Percentiles rank a stretch among this genome's conserved stretches.
These are phyloP conservation scores for Castanea mollissima DNA, from an alignment of 306 rosid genomes.

Conservation along the genomic window DNA sequence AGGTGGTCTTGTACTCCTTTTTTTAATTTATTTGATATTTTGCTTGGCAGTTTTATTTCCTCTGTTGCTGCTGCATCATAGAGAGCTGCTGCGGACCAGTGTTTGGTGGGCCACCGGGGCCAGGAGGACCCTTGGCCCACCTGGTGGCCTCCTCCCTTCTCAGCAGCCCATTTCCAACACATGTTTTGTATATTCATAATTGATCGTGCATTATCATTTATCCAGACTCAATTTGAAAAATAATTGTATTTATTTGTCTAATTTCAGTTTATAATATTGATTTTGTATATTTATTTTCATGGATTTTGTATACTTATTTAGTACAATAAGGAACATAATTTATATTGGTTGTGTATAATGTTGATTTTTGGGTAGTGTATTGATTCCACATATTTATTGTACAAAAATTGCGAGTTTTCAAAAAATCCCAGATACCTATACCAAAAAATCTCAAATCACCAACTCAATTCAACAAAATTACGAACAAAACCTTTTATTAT, in stretches of 20 bases:
- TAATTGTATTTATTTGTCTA: neutral
- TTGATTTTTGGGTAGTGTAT: neutral
- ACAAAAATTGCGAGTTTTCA: neutral
- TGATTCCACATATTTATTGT: neutral
- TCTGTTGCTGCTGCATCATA: neutral
- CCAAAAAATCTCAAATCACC: no score
- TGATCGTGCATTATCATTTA: no score
- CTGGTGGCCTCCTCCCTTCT: conserved; percentile 2
- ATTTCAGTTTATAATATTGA: no score
- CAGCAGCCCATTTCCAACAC: neutral
- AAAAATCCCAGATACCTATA: no score
- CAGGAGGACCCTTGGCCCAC: neutral
- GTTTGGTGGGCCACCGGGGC: neutral
- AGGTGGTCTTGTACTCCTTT: no score
- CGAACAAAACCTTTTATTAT: no score
- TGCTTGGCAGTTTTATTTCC: conserved; percentile 2
- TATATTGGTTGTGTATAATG: neutral
- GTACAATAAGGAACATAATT: neutral
- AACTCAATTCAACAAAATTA: no score
- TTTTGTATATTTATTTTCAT: neutral
- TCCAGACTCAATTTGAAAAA: neutral
- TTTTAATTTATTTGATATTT: neutral
- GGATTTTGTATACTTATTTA: neutral
- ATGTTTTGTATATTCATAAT: neutral
- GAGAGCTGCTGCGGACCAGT: conserved; percentile 6